Percentiles rank a stretch among this genome's conserved stretches.
Conservation (phyloP, 208 protist genomes). For the Leishmania lainsoni region DNA sequence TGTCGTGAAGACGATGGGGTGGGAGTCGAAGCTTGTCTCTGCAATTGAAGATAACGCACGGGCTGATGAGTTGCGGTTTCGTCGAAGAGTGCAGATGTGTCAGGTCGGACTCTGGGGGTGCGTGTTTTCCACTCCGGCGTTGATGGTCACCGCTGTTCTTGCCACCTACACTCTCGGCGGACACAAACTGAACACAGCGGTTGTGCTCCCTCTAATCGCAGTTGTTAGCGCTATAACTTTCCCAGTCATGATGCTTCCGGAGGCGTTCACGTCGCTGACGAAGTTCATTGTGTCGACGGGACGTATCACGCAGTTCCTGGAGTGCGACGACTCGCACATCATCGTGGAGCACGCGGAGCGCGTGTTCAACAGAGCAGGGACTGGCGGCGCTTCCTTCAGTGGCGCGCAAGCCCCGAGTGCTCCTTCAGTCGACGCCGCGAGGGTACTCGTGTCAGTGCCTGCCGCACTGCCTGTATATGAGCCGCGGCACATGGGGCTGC, state of each 20-base stretch:
- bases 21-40: constrained; percentile 71
- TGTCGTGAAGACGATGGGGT: constrained; percentile 93
- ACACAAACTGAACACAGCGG: constrained; percentile 54
- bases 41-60: constrained; percentile 43
- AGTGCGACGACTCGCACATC: constrained; percentile 42
- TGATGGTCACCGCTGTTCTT: constrained; percentile 55
- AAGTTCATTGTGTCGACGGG: constrained; percentile 73
- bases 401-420: neutral
- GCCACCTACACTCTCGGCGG: constrained; percentile 49
- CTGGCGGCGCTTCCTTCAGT: neutral
- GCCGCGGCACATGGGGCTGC: constrained; percentile 12
- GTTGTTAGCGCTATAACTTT: constrained; percentile 79
- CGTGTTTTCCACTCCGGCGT: constrained; percentile 52
- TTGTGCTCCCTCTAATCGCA: constrained; percentile 82
- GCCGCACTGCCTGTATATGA: constrained; percentile 17
- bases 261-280: constrained; percentile 50
- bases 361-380: neutral
- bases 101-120: constrained; percentile 29
- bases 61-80: constrained; percentile 39
- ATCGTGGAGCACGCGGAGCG: constrained; percentile 9
- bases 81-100: constrained; percentile 27
- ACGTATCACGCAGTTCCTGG: constrained; percentile 77
- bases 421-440: constrained; percentile 1
- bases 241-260: constrained; percentile 80
- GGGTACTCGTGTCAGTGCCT: constrained; percentile 9